Percentiles rank a stretch among this genome's conserved stretches.
phyloP scores from a whole-genome alignment of 345 rosid species.

The Gossypium ekmanianum region DNA sequence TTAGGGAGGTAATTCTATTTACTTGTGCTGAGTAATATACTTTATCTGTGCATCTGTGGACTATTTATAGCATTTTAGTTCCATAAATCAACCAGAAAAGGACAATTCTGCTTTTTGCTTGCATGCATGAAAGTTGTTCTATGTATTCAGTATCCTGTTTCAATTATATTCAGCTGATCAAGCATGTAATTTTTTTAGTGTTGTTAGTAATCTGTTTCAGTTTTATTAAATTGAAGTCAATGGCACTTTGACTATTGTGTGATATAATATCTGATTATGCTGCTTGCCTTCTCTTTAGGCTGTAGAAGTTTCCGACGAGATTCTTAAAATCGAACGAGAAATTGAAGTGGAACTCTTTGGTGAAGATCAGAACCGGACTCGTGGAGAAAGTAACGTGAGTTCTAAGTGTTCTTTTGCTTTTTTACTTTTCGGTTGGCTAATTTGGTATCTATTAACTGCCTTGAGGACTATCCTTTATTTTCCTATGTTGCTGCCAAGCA shows the following conservation, averaged over 20 bases:
- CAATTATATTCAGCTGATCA: background rate
- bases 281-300: conserved; percentile 29
- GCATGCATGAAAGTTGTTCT: background rate
- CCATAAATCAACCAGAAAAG: background rate
- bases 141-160: background rate
- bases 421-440: background rate
- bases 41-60: background rate
- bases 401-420: background rate
- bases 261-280: background rate
- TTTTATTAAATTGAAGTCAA: background rate
- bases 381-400: conserved; percentile 57
- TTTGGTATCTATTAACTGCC: background rate
- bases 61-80: background rate
- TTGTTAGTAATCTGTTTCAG: background rate
- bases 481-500: background rate
- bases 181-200: background rate
- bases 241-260: background rate
- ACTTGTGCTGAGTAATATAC: background rate
- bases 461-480: background rate
- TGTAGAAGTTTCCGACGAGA: conserved; percentile 51
- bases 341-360: conserved; percentile 67
- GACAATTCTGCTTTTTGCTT: background rate
- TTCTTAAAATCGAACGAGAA: conserved; percentile 58
- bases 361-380: conserved; percentile 72
- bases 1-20: conserved; percentile 46